Conservation (phyloP, 225 moss, liverwort and hornwort genomes). For the Physcomitrium patens region DNA sequence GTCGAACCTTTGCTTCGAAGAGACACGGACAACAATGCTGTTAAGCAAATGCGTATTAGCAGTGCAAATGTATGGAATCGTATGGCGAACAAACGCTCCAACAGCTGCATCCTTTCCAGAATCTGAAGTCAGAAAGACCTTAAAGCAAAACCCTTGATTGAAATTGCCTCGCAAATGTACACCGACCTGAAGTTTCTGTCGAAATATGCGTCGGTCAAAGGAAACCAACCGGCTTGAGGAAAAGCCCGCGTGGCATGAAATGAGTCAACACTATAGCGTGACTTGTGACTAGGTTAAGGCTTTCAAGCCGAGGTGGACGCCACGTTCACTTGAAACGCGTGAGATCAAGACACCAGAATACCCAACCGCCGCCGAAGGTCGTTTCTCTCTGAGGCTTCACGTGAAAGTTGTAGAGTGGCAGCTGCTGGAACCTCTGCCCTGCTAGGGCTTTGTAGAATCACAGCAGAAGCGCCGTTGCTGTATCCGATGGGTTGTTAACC, state of each 20-base stretch:
- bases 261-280: fast-evolving
- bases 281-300: background rate
- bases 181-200: background rate
- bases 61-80: conserved; percentile 2
- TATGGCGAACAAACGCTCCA: background rate
- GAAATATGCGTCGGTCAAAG: background rate
- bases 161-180: background rate
- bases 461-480: background rate
- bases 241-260: background rate
- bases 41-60: background rate
- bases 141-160: background rate
- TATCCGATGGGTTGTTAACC: background rate
- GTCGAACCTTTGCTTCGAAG: conserved; percentile 1
- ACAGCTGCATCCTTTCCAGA: background rate
- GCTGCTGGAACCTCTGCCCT: conserved; percentile 14
- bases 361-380: conserved; percentile 28
- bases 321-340: background rate
- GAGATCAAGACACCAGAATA: conserved; percentile 30
- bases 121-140: background rate
- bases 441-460: conserved; percentile 18
- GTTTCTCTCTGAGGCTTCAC: conserved; percentile 22
- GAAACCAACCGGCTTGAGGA: background rate
- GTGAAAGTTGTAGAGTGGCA: conserved; percentile 35
- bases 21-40: background rate
- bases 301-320: background rate